These are phyloP conservation scores for Malus fusca DNA, from an alignment of 306 rosid species.

Conservation along the genomic window DNA sequence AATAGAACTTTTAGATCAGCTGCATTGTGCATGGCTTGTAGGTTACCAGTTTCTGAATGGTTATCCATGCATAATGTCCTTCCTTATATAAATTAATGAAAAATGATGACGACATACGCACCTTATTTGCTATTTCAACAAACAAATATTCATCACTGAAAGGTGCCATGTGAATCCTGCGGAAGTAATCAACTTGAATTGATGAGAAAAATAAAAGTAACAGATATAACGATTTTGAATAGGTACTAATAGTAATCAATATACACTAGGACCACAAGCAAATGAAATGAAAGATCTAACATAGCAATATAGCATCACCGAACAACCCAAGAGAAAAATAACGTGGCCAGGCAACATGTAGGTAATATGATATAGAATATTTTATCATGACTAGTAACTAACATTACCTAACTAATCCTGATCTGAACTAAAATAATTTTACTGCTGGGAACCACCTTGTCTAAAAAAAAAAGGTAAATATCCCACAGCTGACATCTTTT, in stretches of 20 bases:
- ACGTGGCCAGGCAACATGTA: background rate
- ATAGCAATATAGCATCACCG: background rate
- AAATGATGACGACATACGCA: slow-evolving; percentile 24
- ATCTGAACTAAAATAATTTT: background rate
- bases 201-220: slow-evolving; percentile 19
- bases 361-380: background rate
- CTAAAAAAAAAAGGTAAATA: background rate
- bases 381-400: background rate
- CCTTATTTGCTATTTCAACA: slow-evolving; percentile 95
- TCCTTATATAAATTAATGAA: background rate
- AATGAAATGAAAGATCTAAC: background rate
- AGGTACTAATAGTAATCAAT: background rate
- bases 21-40: background rate
- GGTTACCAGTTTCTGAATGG: background rate
- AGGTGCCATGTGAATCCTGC: slow-evolving; percentile 99
- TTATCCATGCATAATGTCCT: background rate
- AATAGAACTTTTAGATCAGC: background rate
- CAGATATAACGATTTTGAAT: background rate
- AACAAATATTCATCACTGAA: slow-evolving; percentile 94
- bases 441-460: background rate
- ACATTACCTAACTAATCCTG: background rate
- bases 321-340: background rate
- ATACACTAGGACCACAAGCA: background rate
- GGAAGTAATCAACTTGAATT: slow-evolving; percentile 35
- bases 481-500: background rate